Evolutionary conservation across 2,329 filamentous ascomycete species (phyloP).

Genomic region (Fusarium devonianum): DNA sequence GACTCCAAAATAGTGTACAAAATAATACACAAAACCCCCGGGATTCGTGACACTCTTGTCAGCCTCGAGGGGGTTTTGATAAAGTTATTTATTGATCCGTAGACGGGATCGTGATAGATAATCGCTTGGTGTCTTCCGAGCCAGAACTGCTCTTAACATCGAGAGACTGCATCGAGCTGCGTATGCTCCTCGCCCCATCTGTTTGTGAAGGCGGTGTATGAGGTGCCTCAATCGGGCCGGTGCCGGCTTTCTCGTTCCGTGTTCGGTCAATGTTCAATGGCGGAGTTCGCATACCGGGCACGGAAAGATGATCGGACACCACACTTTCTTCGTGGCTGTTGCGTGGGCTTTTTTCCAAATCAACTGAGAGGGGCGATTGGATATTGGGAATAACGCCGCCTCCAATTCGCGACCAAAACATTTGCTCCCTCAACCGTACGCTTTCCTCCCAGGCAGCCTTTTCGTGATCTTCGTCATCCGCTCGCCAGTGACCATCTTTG

Average conservation of each 20-base stretch:
- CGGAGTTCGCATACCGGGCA: slow-evolving; percentile 33
- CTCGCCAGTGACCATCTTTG: slow-evolving; percentile 89
- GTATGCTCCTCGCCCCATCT: slow-evolving; percentile 36
- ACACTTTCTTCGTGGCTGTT: slow-evolving; percentile 45
- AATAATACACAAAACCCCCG: slow-evolving; percentile 33
- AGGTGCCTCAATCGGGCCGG: slow-evolving; percentile 33
- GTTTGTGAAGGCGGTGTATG: slow-evolving; percentile 45
- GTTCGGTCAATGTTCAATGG: slow-evolving; percentile 35
- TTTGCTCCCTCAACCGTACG: slow-evolving; percentile 85
- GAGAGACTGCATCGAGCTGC: slow-evolving; percentile 41
- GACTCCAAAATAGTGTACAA: slow-evolving; percentile 33
- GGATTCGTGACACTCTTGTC: neutral
- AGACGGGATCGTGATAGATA: slow-evolving; percentile 42
- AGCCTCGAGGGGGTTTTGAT: slow-evolving; percentile 1
- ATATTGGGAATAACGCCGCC: slow-evolving; percentile 82
- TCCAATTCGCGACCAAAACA: slow-evolving; percentile 96
- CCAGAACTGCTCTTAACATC: slow-evolving; percentile 37
- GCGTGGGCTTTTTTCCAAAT: slow-evolving; percentile 46
- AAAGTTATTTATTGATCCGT: slow-evolving; percentile 24
- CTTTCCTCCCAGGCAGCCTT: slow-evolving; percentile 95
- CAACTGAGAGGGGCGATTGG: slow-evolving; percentile 40
- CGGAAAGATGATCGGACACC: slow-evolving; percentile 27
- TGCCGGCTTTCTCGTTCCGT: slow-evolving; percentile 22
- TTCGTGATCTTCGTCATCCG: slow-evolving; percentile 83
- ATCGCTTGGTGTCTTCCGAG: slow-evolving; percentile 38